Conservation (phyloP, 1,284 basidiomycete genomes). For the Exsudoporus floridanus region DNA sequence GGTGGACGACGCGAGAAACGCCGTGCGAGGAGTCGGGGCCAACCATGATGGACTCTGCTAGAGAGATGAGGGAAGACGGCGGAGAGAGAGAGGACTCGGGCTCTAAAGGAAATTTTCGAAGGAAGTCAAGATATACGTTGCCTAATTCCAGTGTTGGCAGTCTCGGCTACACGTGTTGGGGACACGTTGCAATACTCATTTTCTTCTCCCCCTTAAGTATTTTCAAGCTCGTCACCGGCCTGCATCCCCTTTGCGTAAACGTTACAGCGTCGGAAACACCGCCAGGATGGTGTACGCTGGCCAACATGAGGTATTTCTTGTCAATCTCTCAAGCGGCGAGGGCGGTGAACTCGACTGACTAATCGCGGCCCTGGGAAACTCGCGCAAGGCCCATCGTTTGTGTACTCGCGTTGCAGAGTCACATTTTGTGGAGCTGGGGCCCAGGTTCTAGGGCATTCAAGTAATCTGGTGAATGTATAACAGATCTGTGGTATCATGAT, state of each 20-base stretch:
- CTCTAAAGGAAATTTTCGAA: slow-evolving; percentile 37
- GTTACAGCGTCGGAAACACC: slow-evolving; percentile 11
- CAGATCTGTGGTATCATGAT: slow-evolving; percentile 13
- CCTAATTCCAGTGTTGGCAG: slow-evolving; percentile 28
- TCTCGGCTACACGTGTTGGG: slow-evolving; percentile 41
- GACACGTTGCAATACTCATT: slow-evolving; percentile 36
- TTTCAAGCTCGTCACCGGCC: slow-evolving; percentile 3
- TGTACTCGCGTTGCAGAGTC: not conserved
- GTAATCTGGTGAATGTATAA: slow-evolving; percentile 3
- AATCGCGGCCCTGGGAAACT: too few species aligned
- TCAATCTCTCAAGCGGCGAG: slow-evolving; percentile 12
- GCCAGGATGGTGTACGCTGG: slow-evolving; percentile 1
- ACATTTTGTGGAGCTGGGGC: slow-evolving; percentile 13
- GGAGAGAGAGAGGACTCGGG: slow-evolving; percentile 29
- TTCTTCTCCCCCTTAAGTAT: slow-evolving; percentile 25
- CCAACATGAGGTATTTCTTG: slow-evolving; percentile 2
- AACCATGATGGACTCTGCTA: slow-evolving; percentile 26
- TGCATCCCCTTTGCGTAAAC: slow-evolving; percentile 30
- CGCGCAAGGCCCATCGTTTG: too few species aligned
- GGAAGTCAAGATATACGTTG: slow-evolving; percentile 37
- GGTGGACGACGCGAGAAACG: slow-evolving; percentile 32
- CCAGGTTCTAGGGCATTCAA: slow-evolving; percentile 23
- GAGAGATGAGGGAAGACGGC: slow-evolving; percentile 26
- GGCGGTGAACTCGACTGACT: too few species aligned
- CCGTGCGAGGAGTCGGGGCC: slow-evolving; percentile 27